Percentiles rank a stretch among this genome's conserved stretches.
Evolutionary conservation across 2,329 filamentous ascomycete genomes (phyloP).

Genomic region (Fusarium torulosum): DNA sequence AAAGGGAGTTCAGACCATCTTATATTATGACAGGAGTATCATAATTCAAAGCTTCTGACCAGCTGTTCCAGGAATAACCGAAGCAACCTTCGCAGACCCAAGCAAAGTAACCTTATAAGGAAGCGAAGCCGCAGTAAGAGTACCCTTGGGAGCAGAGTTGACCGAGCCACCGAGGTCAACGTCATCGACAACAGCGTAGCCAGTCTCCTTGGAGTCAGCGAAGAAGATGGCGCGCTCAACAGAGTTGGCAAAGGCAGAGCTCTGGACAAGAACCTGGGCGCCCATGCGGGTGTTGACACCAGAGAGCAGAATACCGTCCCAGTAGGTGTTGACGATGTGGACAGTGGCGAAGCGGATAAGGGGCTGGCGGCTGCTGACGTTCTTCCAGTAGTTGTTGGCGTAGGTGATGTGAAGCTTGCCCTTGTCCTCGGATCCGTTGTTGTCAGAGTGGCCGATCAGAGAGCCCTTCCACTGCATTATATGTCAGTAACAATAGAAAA

Average conservation of each 20-base stretch:
- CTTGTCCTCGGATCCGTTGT: conserved; percentile 67
- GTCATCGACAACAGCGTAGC: conserved; percentile 59
- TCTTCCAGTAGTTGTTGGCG: conserved; percentile 73
- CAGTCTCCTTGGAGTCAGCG: conserved; percentile 56
- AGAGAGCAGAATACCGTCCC: conserved; percentile 56
- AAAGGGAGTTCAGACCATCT: no score
- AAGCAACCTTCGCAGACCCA: conserved; percentile 61
- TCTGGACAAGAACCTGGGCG: conserved; percentile 69
- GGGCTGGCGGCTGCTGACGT: conserved; percentile 73
- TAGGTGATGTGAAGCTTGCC: conserved; percentile 74
- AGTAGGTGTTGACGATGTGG: conserved; percentile 69
- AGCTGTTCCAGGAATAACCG: conserved; percentile 55
- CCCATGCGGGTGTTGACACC: conserved; percentile 69
- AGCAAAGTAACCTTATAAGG: conserved; percentile 60
- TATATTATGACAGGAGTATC: no score
- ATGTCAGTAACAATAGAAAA: neutral
- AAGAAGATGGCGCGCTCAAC: conserved; percentile 54
- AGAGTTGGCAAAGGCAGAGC: conserved; percentile 61
- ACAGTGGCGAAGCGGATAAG: conserved; percentile 75
- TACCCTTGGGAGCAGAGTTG: conserved; percentile 60
- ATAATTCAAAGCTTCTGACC: conserved; percentile 52
- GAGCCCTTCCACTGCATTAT: conserved; percentile 65
- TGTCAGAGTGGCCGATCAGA: conserved; percentile 70
- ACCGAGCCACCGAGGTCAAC: conserved; percentile 56
- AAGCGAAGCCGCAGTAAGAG: conserved; percentile 66